Base-by-base conservation (phyloP, 106 monocot species). In the Dioscorea dumetorum region DNA sequence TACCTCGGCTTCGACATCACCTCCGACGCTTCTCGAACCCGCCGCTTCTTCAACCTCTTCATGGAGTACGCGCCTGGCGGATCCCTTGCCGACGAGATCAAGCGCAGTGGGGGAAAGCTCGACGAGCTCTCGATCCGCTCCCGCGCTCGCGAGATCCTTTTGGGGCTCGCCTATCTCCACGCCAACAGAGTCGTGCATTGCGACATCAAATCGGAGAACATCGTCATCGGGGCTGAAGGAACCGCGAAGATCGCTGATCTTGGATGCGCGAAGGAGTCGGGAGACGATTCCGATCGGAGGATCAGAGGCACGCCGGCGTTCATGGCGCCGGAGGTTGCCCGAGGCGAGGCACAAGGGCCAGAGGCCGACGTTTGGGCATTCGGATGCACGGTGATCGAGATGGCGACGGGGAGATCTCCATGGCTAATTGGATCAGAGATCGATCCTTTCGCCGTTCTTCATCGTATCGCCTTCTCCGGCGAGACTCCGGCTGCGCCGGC, bases 151-250 rank as follows among this genome's bases (percentile, higher is more conserved):
- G 86, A 72, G 11, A 73, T 94, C 31, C 68, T 85, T 62, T 16
- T 41, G 57, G 94, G 79, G 2, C 77, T 94, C 15, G 54, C 65
- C 13, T 68, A 90, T 67, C 74, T 94, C 53, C 94, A 94, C 69
- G 63, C 74, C 15, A 15, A 51, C 3, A 75, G 83, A 18, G n/a
- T 94, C 68, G 83, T 63, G 12, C 90, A 94, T 70, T 81, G 94
- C 69, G 94, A 90, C 65, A 50, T 94, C 67, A 94, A 94, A 73
- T 70, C 70, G 32, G 59, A 60, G 51, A 90, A 94, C 71, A 78
- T 90, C 12, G 72, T 94, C 54, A 68, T 94, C 59, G 82, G 79
- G 17, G 49, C 75, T 22, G 78, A 78, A 49, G 87, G 84, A 33
- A 52, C 24, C 0, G 80, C 82, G 1, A 94, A 80, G 71, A 67